Percentiles rank a stretch among this genome's conserved stretches.
Evolutionary conservation across 1,284 basidiomycete species (phyloP).

Genomic region (Puccinia polysora): DNA sequence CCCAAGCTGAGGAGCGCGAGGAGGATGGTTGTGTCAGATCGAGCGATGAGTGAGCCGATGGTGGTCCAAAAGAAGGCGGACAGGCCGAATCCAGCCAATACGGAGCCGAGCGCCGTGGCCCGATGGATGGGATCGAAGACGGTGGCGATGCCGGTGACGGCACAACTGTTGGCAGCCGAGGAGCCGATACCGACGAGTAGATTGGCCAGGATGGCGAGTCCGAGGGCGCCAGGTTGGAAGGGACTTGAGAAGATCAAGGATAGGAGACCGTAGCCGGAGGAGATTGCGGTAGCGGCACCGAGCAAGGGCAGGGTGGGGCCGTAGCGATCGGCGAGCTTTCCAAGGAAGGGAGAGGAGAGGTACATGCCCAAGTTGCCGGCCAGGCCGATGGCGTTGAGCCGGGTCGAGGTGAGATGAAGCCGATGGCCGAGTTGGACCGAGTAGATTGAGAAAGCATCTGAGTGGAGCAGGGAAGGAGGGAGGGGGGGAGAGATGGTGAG

Average conservation of each 20-base stretch:
- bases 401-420: conserved; percentile 27
- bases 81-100: conserved; percentile 31
- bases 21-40: conserved; percentile 12
- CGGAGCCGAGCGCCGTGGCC: conserved; percentile 22
- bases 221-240: not conserved
- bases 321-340: conserved; percentile 1
- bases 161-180: conserved; percentile 31
- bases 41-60: not conserved
- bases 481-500: not conserved
- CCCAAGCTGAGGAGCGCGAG: conserved; percentile 21
- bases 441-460: conserved; percentile 41
- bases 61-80: conserved; percentile 40
- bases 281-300: not conserved
- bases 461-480: not conserved
- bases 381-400: conserved; percentile 24
- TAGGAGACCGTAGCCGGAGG: conserved; percentile 19
- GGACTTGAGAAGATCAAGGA: not conserved
- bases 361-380: conserved; percentile 39
- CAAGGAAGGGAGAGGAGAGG: conserved; percentile 20
- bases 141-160: conserved; percentile 7
- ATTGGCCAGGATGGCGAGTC: not conserved
- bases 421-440: conserved; percentile 26
- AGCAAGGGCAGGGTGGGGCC: conserved; percentile 8
- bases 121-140: conserved; percentile 17
- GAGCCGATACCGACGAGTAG: conserved; percentile 37